Conservation (phyloP, 805 yeast genomes). For the Ogataea sp. region DNA sequence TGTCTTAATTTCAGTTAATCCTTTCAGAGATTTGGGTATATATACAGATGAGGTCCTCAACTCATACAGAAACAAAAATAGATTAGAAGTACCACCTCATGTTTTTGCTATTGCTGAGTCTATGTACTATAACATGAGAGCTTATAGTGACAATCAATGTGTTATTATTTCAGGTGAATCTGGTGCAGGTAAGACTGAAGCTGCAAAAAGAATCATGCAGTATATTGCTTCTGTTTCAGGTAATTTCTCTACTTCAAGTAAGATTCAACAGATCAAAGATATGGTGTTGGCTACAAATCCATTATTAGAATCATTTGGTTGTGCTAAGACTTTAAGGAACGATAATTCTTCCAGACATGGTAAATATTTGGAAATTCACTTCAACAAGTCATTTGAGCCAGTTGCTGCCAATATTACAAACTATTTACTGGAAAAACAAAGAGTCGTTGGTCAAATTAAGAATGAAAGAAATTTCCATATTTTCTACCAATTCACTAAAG, state of each 20-base stretch:
- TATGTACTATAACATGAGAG: slow-evolving; percentile 91
- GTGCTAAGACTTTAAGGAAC: slow-evolving; percentile 87
- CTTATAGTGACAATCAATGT: slow-evolving; percentile 92
- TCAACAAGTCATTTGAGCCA: slow-evolving; percentile 78
- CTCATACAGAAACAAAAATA: slow-evolving; percentile 81
- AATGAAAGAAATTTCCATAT: slow-evolving; percentile 96
- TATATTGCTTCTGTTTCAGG: slow-evolving; percentile 89
- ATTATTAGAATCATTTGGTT: slow-evolving; percentile 81
- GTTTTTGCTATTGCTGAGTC: slow-evolving; percentile 97
- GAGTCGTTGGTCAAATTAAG: slow-evolving; percentile 92
- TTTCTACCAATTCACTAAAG: slow-evolving; percentile 91
- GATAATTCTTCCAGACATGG: slow-evolving; percentile 91
- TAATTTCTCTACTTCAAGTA: slow-evolving; percentile 47
- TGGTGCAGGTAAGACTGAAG: slow-evolving; percentile 98
- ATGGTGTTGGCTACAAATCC: slow-evolving; percentile 98
- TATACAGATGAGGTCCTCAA: slow-evolving; percentile 74
- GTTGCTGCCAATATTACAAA: slow-evolving; percentile 94
- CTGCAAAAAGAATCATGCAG: slow-evolving; percentile 97
- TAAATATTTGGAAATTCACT: slow-evolving; percentile 84
- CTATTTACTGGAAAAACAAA: slow-evolving; percentile 85
- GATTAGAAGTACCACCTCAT: slow-evolving; percentile 96
- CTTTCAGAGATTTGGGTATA: slow-evolving; percentile 93
- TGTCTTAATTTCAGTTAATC: slow-evolving; percentile 92
- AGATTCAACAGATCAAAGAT: slow-evolving; percentile 82
- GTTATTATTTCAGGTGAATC: slow-evolving; percentile 97